Evolutionary conservation across 768 basidiomycete species (phyloP).

Genomic region (Leccinum uliginosum): DNA sequence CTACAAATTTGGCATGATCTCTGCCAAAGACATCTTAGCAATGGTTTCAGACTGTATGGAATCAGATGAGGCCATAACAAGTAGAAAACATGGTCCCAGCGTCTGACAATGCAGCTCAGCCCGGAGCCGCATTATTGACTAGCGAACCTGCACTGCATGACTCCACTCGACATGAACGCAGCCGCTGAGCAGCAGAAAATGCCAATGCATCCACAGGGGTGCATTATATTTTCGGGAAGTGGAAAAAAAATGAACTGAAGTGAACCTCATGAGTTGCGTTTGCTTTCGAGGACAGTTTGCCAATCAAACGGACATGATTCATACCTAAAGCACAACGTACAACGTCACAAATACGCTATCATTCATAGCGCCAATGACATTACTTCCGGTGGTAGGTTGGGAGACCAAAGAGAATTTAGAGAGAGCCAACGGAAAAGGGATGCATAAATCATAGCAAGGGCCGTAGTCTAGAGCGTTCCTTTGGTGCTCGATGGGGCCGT

Average conservation of each 20-base stretch:
- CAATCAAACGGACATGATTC: background rate
- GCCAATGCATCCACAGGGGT: background rate
- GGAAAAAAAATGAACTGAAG: background rate
- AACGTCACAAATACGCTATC: background rate
- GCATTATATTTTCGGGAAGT: background rate
- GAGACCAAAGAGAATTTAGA: background rate
- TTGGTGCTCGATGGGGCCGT: background rate
- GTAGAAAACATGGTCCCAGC: background rate
- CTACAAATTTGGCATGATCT: constrained; percentile 4
- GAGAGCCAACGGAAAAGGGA: background rate
- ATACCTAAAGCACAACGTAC: constrained; percentile 6
- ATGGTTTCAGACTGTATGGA: constrained; percentile 1
- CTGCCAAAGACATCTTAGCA: background rate
- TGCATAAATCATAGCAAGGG: background rate
- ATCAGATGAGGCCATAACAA: background rate
- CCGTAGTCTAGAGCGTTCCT: background rate
- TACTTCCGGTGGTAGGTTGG: background rate
- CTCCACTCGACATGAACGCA: too few species aligned
- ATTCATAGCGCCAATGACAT: background rate
- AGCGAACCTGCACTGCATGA: too few species aligned
- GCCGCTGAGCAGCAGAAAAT: too few species aligned
- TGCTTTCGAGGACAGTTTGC: background rate
- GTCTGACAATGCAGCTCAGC: too few species aligned
- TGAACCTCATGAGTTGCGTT: background rate
- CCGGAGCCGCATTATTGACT: background rate